Conservation (phyloP, 23 red algal species). For the Gracilariopsis chorda region DNA sequence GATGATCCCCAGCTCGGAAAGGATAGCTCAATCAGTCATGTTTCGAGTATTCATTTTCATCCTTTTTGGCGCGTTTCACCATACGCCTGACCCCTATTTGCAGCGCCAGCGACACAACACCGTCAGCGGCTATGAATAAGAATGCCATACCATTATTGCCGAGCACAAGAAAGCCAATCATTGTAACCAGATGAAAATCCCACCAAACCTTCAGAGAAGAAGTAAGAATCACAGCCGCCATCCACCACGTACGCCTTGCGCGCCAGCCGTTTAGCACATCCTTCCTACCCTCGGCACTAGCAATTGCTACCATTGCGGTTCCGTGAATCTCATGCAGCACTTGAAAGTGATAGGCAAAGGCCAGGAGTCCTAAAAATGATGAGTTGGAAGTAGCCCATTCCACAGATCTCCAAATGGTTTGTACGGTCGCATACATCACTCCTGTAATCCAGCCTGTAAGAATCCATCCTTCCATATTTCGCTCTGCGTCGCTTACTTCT, state of each 20-base stretch:
- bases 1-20: too few species aligned
- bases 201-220: not conserved
- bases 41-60: not conserved
- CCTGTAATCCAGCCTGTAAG: not conserved
- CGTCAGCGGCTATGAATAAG: not conserved
- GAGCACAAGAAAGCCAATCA: not conserved
- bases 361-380: not conserved
- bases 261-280: not conserved
- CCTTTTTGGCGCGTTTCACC: not conserved
- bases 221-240: not conserved
- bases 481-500: not conserved
- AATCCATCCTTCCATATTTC: slow-evolving; percentile 1
- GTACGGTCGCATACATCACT: not conserved
- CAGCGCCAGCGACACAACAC: not conserved
- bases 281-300: not conserved
- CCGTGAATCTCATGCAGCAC: not conserved
- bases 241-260: not conserved
- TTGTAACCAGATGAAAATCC: not conserved
- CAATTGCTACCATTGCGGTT: not conserved
- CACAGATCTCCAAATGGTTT: not conserved
- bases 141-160: too few species aligned
- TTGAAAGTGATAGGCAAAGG: not conserved
- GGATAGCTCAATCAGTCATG: too few species aligned
- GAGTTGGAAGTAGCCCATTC: not conserved
- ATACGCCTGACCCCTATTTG: not conserved